phyloP scores from a whole-genome alignment of 176 grass and related monocot genomes.

The Avena sativa region DNA sequence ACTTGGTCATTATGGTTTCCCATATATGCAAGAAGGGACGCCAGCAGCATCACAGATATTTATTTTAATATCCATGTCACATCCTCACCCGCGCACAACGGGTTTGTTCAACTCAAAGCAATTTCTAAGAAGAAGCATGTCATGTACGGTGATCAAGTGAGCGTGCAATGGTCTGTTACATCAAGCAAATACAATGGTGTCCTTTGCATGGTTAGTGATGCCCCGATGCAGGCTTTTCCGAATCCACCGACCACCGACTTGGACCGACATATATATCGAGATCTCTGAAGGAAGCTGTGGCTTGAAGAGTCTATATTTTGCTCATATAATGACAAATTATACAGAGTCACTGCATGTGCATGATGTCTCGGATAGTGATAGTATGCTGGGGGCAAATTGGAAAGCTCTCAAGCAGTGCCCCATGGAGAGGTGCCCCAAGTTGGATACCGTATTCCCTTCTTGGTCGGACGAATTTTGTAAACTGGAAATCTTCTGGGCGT shows the following conservation, averaged over 20 bases:
- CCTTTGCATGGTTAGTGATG: neutral
- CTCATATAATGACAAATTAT: neutral
- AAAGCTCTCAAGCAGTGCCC: neutral
- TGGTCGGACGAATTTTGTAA: no score
- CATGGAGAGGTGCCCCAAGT: slow-evolving; percentile 13
- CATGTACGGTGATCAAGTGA: neutral
- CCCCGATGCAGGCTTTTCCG: neutral
- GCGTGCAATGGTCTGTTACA: neutral
- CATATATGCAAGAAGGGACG: neutral
- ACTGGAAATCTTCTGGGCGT: slow-evolving; percentile 32
- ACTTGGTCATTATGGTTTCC: neutral
- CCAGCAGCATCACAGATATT: neutral
- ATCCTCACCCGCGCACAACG: neutral
- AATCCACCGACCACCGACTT: neutral
- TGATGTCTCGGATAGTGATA: neutral
- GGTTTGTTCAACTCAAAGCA: neutral
- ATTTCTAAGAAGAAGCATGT: neutral
- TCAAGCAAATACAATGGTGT: neutral
- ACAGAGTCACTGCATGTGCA: neutral
- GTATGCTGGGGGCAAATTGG: rapidly evolving
- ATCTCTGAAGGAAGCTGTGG: neutral
- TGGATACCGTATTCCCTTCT: neutral
- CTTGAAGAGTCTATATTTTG: neutral
- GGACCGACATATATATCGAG: slow-evolving; percentile 4
- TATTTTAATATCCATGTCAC: neutral